These are phyloP conservation scores for Trichophyton simii DNA, from an alignment of 2,329 filamentous ascomycete genomes.

Conservation along the genomic window DNA sequence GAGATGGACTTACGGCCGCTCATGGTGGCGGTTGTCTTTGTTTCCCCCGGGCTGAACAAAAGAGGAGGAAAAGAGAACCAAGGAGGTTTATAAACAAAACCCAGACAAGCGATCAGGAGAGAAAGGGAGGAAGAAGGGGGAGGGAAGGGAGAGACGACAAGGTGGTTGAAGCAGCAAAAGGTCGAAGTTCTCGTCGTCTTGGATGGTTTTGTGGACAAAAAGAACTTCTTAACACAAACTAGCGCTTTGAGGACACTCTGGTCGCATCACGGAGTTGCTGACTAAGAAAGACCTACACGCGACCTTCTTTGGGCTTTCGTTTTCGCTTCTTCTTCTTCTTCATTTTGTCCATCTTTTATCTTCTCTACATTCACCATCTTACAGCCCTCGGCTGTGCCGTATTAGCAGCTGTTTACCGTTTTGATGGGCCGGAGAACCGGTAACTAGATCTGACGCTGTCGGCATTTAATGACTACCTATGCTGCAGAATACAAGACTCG, in stretches of 20 bases:
- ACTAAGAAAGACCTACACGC: slow-evolving; percentile 2
- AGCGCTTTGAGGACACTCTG: slow-evolving; percentile 16
- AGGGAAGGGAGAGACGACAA: slow-evolving; percentile 17
- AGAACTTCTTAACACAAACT: slow-evolving; percentile 2
- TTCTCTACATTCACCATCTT: too few species aligned
- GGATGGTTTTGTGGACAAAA: slow-evolving; percentile 3
- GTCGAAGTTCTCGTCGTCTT: background rate
- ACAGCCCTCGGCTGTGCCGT: too few species aligned
- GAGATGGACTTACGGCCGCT: slow-evolving; percentile 43
- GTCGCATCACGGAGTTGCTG: slow-evolving; percentile 9
- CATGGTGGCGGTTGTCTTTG: slow-evolving; percentile 36
- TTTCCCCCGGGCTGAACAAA: slow-evolving; percentile 21
- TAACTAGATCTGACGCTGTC: too few species aligned
- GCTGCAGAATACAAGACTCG: too few species aligned
- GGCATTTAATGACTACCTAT: too few species aligned
- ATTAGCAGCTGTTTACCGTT: too few species aligned
- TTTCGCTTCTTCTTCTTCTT: background rate
- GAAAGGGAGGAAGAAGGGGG: slow-evolving; percentile 17
- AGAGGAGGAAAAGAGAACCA: slow-evolving; percentile 16
- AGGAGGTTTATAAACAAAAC: slow-evolving; percentile 17
- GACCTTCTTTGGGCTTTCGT: background rate
- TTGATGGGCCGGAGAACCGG: too few species aligned
- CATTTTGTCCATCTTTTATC: background rate
- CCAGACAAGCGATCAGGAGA: slow-evolving; percentile 22
- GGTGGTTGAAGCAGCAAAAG: slow-evolving; percentile 14